Evolutionary conservation across 73 alveolate genomes (phyloP).

Genomic region (Effrenium voratum): DNA sequence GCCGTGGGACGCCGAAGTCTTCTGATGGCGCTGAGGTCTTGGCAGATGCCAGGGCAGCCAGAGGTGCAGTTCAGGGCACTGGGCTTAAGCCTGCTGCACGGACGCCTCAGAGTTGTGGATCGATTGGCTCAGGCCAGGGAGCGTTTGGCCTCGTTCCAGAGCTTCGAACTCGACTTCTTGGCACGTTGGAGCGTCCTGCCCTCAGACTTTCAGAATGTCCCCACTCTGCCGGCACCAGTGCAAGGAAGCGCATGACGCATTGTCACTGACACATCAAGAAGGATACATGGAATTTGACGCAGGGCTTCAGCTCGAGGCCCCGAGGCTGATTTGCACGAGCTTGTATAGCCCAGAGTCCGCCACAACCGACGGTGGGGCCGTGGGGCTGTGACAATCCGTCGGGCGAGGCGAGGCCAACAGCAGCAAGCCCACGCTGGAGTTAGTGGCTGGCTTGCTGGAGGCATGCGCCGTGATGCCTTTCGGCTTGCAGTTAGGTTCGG

Average conservation of each 20-base stretch:
- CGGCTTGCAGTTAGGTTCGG: neutral
- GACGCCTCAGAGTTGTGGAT: neutral
- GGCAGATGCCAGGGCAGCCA: slow-evolving; percentile 39
- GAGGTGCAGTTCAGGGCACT: no score
- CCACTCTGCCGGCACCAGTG: no score
- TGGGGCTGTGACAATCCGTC: no score
- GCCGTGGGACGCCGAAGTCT: neutral
- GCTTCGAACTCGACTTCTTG: slow-evolving; percentile 81
- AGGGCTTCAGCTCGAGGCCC: neutral
- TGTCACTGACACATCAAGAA: neutral
- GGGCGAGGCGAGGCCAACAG: slow-evolving; percentile 14
- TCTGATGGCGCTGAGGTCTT: neutral
- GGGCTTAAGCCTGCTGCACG: no score
- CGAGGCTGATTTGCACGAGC: no score
- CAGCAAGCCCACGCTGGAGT: slow-evolving; percentile 27
- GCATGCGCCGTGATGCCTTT: slow-evolving; percentile 3
- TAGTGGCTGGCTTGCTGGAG: slow-evolving; percentile 45
- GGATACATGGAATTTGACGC: neutral
- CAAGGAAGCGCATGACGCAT: no score
- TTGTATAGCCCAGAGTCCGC: neutral
- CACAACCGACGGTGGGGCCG: neutral
- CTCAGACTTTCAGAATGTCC: no score
- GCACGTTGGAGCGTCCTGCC: slow-evolving; percentile 69
- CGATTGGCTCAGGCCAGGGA: slow-evolving; percentile 13
- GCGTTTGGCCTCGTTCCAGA: slow-evolving; percentile 9